Conservation (phyloP, 2,329 filamentous ascomycete species). For the Botryosphaeria dothidea region DNA sequence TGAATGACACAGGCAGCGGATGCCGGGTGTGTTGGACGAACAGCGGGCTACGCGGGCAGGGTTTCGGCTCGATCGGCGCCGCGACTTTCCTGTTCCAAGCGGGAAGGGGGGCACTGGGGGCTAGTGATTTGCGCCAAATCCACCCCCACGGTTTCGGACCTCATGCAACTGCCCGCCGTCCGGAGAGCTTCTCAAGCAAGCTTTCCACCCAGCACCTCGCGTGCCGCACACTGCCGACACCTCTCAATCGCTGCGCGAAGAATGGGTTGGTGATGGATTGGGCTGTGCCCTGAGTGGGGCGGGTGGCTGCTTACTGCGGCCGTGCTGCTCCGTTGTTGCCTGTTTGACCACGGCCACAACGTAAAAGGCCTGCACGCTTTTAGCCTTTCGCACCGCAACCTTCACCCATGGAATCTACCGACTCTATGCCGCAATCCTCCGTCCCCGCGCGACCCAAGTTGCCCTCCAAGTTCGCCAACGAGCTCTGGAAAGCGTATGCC, state of each 20-base stretch:
- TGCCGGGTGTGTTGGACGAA: not conserved
- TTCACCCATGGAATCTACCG: not conserved
- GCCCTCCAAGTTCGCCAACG: not conserved
- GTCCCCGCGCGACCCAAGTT: not conserved
- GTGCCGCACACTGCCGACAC: not conserved
- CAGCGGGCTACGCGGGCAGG: not conserved
- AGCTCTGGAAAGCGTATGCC: not conserved
- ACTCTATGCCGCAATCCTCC: not conserved
- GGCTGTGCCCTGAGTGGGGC: too few species aligned
- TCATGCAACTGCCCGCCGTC: too few species aligned
- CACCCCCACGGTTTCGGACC: not conserved
- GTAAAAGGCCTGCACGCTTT: too few species aligned
- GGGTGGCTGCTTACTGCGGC: too few species aligned
- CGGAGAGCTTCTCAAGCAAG: too few species aligned
- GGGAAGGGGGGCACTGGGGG: not conserved
- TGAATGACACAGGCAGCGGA: not conserved
- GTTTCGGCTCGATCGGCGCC: not conserved
- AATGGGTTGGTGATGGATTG: not conserved
- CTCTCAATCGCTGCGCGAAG: not conserved
- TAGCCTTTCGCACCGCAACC: not conserved
- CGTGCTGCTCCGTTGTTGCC: too few species aligned
- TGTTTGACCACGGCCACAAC: too few species aligned
- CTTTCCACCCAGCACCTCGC: too few species aligned
- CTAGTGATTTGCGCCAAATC: not conserved
- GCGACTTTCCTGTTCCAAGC: not conserved